Evolutionary conservation across 805 yeast genomes (phyloP), one percentile per base, ranked within the genome.

Genomic region (Nakazawaea molendinolei): DNA sequence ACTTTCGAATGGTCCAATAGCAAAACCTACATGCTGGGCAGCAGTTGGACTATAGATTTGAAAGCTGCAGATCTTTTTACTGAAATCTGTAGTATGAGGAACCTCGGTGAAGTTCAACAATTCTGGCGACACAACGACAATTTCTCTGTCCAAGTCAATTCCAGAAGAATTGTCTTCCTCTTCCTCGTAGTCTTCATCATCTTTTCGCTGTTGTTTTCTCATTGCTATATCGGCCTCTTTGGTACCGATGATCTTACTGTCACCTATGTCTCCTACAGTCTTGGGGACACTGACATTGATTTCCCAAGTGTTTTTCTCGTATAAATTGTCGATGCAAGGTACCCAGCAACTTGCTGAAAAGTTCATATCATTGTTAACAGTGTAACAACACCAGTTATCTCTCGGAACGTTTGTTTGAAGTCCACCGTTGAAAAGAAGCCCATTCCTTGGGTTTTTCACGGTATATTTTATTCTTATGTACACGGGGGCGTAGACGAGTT

Each of bases 21-120:
- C 89, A 79, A 95, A 92, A 0, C 97, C 97, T 15, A 92, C 67
- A 56, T 90, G 97, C 47, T 89, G 97, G 1, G 98, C 86, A 24
- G 95, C 80, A 1, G 86, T 82, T 1, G 97, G 95, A 38, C 79
- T 84, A 51, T 79, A 79, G 7, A 85, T 62, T 12, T 79, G 76
- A 66, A 79, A 90, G 15, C 76, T 67, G 33, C 74, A 86, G 1
- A 79, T 67, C 47, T 87, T 90, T 51, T 86, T 86, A 4, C 81
- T 67, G 23, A 72, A 54, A 53, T 87, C 95, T 5, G 74, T 64
- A 0, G 87, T 79, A 49, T 87, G 95, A 0, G 90, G 82, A 2
- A 71, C 61, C 50, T 81, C 90, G 44, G 75, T 78, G 9, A 71
- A 71, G 33, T 77, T 77, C 17, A 74, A 67, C 44, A 73, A 63